A percentile compares a stretch with the other conserved stretches of the same genome.
Conservation (phyloP, 306 rosid species). For the Delonix regia region DNA sequence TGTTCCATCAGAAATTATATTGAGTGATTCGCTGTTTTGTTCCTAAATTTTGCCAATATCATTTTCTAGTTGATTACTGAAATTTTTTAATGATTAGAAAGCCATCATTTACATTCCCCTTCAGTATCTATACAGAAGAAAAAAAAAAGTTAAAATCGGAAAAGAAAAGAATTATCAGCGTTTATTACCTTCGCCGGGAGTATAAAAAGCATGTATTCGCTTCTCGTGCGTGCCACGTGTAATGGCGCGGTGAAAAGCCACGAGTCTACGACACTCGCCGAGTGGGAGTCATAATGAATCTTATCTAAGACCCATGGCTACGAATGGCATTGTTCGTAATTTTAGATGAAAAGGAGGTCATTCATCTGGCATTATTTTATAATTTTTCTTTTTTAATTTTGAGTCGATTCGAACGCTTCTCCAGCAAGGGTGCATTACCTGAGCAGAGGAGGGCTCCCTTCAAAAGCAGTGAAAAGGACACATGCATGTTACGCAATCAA, state of each 20-base stretch:
- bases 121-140: background rate
- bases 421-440: slow-evolving; percentile 32
- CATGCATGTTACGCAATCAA: slow-evolving; percentile 75
- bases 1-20: too few relatives aligned
- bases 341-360: slow-evolving; percentile 11
- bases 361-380: slow-evolving; percentile 26
- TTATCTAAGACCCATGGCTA: slow-evolving; percentile 3
- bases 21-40: too few relatives aligned
- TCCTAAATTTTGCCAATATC: slow-evolving; percentile 11
- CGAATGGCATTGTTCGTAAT: slow-evolving; percentile 40
- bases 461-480: slow-evolving; percentile 79
- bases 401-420: background rate
- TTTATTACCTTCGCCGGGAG: background rate
- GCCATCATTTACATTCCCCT: background rate
- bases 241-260: background rate
- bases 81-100: background rate
- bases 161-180: background rate
- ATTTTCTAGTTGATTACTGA: background rate
- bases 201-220: background rate
- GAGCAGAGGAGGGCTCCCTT: slow-evolving; percentile 51
- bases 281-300: slow-evolving; percentile 1
- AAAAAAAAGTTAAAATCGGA: background rate
- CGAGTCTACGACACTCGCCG: background rate
- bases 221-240: slow-evolving; percentile 1
- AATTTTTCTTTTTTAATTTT: background rate